phyloP scores from a whole-genome alignment of 2,329 filamentous ascomycete genomes.

The Scopulariopsis brevicaulis region DNA sequence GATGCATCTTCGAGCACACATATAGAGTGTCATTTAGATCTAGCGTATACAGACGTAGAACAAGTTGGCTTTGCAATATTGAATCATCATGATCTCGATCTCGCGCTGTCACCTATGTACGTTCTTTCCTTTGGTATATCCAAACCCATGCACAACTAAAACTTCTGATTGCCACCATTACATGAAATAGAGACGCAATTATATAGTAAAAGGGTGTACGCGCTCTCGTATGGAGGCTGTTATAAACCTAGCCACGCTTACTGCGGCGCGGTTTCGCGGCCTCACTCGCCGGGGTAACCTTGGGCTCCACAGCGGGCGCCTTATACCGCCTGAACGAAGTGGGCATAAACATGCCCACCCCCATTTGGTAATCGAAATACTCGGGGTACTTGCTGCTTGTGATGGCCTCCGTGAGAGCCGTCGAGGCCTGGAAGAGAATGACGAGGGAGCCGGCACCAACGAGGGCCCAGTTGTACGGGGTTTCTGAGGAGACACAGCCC shows the following conservation, averaged over 20 bases:
- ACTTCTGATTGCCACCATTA: too few species aligned
- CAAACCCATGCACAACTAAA: background rate
- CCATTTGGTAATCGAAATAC: slow-evolving; percentile 72
- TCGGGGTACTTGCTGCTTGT: slow-evolving; percentile 77
- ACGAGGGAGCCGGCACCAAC: slow-evolving; percentile 60
- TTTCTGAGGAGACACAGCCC: slow-evolving; percentile 64
- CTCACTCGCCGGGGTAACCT: slow-evolving; percentile 38
- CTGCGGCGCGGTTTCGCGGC: slow-evolving; percentile 26
- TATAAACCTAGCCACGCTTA: background rate
- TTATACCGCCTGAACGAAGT: slow-evolving; percentile 31
- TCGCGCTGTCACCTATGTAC: background rate
- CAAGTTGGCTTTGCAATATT: background rate
- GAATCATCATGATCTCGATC: background rate
- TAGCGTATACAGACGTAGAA: slow-evolving; percentile 5
- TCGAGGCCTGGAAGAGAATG: slow-evolving; percentile 79
- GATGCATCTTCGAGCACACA: background rate
- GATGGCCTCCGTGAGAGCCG: slow-evolving; percentile 75
- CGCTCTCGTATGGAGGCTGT: too few species aligned
- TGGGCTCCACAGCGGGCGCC: slow-evolving; percentile 24
- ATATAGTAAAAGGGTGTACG: too few species aligned
- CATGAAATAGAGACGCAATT: too few species aligned
- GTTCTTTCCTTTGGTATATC: background rate
- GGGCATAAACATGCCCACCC: slow-evolving; percentile 78
- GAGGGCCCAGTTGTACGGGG: slow-evolving; percentile 67
- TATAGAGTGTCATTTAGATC: background rate